Base-by-base conservation (phyloP, 257 asterid genomes). In the Rhazya stricta region DNA sequence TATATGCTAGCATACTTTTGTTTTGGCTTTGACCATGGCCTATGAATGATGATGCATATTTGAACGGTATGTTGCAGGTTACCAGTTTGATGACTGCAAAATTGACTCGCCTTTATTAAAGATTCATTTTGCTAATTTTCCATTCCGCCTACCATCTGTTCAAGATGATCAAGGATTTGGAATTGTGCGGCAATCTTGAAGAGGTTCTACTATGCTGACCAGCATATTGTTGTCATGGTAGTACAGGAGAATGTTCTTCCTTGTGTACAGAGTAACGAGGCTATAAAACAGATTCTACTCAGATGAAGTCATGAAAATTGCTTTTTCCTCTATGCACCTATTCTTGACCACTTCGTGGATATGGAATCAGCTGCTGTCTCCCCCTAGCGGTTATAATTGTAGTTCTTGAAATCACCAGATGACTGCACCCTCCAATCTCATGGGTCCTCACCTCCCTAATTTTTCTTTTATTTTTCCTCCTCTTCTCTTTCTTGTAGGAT, bases 81-180 rank as follows among this genome's bases (percentile, higher is more conserved):
- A 91, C 85, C 87, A 83, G 86, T 91, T 91, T 66, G 95, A 91
- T 48, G 85, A 91, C 84, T 86, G 81, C 86, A 89, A 91, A 84
- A 82, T 89, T 4, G 90, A 85, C 6, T 82, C 95, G 51, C 81
- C 88, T 56, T 72, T 72, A 53, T 58, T 89, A 51, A 88, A 57
- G 74, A 84, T 86, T 75, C 84, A 80, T 48, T 89, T 85, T 82
- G 95, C 95, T 19, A 87, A 83, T 79, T 91, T 91, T 71, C 97
- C 97, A 74, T 89, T 91, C 54, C 86, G 79, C 57, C 82, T 72
- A 58, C 89, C 93, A 72, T 85, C 91, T 53, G 85, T 86, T 42
- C 76, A 42, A 41, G 88, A 75, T 2, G 85, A 75, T 23, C 87
- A 77, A 67, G 78, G 39, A 51, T 61, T 69, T 72, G 82, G 85